These are phyloP conservation scores for Grigorovia transvaalensis DNA, from an alignment of 805 yeast genomes.

Conservation along the genomic window DNA sequence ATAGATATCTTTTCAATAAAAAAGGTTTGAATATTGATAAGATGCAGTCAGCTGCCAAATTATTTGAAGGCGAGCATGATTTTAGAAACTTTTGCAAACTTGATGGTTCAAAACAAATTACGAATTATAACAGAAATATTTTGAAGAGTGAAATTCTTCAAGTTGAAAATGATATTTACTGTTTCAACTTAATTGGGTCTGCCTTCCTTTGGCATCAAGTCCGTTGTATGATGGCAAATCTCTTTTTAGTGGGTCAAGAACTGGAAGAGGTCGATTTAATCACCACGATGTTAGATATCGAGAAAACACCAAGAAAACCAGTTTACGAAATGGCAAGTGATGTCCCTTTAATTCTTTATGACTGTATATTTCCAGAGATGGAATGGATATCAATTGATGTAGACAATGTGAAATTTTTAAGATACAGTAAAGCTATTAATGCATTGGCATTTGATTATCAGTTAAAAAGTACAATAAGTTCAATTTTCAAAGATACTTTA, in stretches of 20 bases:
- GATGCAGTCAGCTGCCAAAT: conserved; percentile 61
- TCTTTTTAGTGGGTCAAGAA: conserved; percentile 71
- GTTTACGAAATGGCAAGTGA: conserved; percentile 84
- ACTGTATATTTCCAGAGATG: conserved; percentile 64
- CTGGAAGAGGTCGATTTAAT: conserved; percentile 55
- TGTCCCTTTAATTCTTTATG: conserved; percentile 74
- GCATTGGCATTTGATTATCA: conserved; percentile 48
- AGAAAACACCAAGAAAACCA: conserved; percentile 56
- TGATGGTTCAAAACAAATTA: conserved; percentile 88
- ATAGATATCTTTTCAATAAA: conserved; percentile 66
- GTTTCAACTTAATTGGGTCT: conserved; percentile 70
- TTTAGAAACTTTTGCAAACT: conserved; percentile 90
- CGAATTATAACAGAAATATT: conserved; percentile 62
- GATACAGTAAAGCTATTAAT: conserved; percentile 35
- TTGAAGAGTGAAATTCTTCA: conserved; percentile 39
- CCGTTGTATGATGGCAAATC: conserved; percentile 81
- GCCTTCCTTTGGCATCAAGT: conserved; percentile 99
- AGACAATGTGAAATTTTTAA: conserved; percentile 31
- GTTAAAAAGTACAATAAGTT: conserved; percentile 44
- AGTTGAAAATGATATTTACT: conserved; percentile 38
- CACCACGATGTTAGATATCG: conserved; percentile 46
- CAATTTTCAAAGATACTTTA: conserved; percentile 36
- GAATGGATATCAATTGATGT: conserved; percentile 42
- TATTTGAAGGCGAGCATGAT: conserved; percentile 64
- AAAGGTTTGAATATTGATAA: conserved; percentile 45